phyloP scores from a whole-genome alignment of 2,329 filamentous ascomycete species.

The Penicillium sp. region DNA sequence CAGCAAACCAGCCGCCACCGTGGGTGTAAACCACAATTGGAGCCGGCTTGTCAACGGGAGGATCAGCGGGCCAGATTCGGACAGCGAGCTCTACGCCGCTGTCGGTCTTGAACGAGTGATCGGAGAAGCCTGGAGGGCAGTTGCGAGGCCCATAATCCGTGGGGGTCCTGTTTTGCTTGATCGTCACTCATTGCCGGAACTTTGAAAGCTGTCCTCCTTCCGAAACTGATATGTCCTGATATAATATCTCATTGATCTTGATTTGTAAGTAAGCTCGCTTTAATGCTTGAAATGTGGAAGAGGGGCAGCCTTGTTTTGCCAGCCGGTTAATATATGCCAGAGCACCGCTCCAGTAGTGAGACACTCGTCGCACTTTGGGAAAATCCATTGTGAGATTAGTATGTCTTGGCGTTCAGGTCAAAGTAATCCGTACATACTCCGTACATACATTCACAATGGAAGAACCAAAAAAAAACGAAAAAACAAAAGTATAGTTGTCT shows the following conservation, averaged over 20 bases:
- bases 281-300: not conserved
- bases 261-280: not conserved
- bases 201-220: not conserved
- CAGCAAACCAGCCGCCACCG: not conserved
- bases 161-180: not conserved
- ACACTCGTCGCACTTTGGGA: too few species aligned
- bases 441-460: too few species aligned
- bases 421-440: too few species aligned
- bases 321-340: not conserved
- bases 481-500: conserved; percentile 44
- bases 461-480: too few species aligned
- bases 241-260: not conserved
- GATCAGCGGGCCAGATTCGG: not conserved
- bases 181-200: not conserved
- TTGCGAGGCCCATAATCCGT: not conserved
- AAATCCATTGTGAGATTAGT: too few species aligned
- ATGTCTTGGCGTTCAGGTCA: too few species aligned
- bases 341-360: too few species aligned
- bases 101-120: not conserved
- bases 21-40: not conserved
- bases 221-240: not conserved
- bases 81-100: not conserved
- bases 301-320: not conserved
- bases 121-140: not conserved
- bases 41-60: not conserved